A percentile compares a stretch with the other conserved stretches of the same genome.
Conservation (phyloP, 78 protist species). For the Tieghemostelium lacteum region DNA sequence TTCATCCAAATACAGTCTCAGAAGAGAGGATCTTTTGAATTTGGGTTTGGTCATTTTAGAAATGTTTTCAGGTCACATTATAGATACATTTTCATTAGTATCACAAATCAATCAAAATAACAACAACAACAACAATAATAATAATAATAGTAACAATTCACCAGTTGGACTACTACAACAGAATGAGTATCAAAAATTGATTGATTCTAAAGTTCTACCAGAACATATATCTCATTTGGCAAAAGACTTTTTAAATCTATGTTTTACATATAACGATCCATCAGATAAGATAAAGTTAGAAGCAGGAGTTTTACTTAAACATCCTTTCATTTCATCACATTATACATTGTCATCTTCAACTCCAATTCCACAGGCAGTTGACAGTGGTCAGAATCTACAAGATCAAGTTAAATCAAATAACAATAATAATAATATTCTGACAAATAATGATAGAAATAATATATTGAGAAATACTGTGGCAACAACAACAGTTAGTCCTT, state of each 20-base stretch:
- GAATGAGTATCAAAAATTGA: slow-evolving; percentile 16
- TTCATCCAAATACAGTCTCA: background rate
- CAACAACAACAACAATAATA: background rate
- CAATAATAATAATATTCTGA: background rate
- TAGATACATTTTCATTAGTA: no score
- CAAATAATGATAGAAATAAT: background rate
- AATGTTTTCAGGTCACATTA: slow-evolving; percentile 39
- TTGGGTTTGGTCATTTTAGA: slow-evolving; percentile 55
- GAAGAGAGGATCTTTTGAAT: slow-evolving; percentile 50
- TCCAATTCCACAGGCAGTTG: background rate
- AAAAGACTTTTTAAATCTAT: slow-evolving; percentile 32
- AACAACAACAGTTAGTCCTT: background rate
- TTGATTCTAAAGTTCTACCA: slow-evolving; percentile 10
- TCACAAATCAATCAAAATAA: no score
- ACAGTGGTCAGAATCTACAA: background rate
- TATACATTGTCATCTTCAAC: slow-evolving; percentile 2
- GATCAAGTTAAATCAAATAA: background rate
- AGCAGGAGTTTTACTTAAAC: slow-evolving; percentile 59
- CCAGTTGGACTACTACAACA: background rate
- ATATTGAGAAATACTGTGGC: background rate
- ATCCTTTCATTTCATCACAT: slow-evolving; percentile 43
- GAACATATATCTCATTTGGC: slow-evolving; percentile 15
- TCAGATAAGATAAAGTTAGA: slow-evolving; percentile 23
- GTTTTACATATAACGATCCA: slow-evolving; percentile 8
- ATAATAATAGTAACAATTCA: background rate